Conservation (phyloP, 2,329 filamentous ascomycete species). For the Cladosporium colombiae region DNA sequence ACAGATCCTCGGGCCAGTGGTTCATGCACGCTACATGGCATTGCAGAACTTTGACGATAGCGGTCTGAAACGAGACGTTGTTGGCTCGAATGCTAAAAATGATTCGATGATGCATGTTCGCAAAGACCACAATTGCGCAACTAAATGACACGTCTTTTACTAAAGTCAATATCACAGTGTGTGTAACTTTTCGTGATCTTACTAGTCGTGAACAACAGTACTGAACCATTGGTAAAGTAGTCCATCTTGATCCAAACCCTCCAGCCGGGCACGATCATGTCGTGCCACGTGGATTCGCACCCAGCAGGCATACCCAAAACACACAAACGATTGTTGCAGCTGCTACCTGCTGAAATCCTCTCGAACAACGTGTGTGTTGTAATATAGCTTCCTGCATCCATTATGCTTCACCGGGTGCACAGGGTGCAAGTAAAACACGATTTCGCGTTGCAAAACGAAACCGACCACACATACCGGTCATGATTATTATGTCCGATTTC, state of each 20-base stretch:
- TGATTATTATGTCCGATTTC: background rate
- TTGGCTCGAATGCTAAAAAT: background rate
- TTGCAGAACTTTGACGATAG: constrained; percentile 1
- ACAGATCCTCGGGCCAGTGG: constrained; percentile 15
- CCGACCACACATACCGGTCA: background rate
- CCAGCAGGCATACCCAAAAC: background rate
- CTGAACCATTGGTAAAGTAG: background rate
- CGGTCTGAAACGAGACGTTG: constrained; percentile 3
- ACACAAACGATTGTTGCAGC: background rate
- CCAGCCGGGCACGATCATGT: background rate
- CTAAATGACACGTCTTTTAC: background rate
- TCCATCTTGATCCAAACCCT: background rate
- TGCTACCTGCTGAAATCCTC: background rate
- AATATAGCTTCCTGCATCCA: background rate
- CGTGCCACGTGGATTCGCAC: background rate
- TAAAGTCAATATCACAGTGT: background rate
- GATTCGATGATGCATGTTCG: background rate
- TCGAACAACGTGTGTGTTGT: background rate
- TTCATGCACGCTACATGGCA: constrained; percentile 15
- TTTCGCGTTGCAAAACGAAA: background rate
- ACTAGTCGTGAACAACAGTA: background rate
- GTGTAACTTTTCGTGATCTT: background rate
- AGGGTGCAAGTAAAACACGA: background rate
- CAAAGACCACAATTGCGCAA: background rate
- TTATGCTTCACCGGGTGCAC: background rate